Evolutionary conservation across 257 asterid genomes (phyloP).

Genomic region (Fraxinus americana): DNA sequence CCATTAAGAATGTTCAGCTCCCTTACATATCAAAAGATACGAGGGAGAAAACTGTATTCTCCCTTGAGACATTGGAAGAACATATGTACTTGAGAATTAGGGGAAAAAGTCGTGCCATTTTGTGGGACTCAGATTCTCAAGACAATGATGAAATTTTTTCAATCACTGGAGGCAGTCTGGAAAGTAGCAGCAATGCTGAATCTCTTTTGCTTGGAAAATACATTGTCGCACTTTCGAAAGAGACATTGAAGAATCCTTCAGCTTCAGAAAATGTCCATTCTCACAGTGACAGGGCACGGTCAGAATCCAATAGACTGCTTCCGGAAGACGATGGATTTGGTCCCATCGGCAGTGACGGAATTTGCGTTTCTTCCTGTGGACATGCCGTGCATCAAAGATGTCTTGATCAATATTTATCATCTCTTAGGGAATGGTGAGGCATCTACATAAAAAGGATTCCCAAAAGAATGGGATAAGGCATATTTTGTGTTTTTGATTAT

Average conservation of each 20-base stretch:
- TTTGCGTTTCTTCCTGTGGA: constrained; percentile 90
- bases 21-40: constrained; percentile 41
- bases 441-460: too few relatives aligned
- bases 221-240: constrained; percentile 69
- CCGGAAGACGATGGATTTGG: constrained; percentile 62
- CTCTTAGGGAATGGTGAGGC: constrained; percentile 81
- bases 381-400: constrained; percentile 99
- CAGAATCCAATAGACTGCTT: constrained; percentile 31
- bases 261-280: constrained; percentile 55
- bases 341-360: constrained; percentile 77
- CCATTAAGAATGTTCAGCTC: constrained; percentile 52
- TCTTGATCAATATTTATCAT: constrained; percentile 83
- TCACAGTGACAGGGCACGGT: constrained; percentile 36
- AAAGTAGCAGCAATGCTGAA: constrained; percentile 38
- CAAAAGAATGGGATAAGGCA: too few relatives aligned
- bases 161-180: constrained; percentile 36
- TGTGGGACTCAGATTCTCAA: constrained; percentile 30
- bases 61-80: constrained; percentile 69
- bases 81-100: constrained; percentile 52
- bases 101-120: constrained; percentile 34
- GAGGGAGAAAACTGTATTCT: constrained; percentile 37
- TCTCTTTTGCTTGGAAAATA: constrained; percentile 78
- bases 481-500: too few relatives aligned
- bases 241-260: constrained; percentile 53
- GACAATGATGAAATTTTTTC: constrained; percentile 33